Evolutionary conservation across 176 grass and related monocot species (phyloP).

Genomic region (Triticum turgidum): DNA sequence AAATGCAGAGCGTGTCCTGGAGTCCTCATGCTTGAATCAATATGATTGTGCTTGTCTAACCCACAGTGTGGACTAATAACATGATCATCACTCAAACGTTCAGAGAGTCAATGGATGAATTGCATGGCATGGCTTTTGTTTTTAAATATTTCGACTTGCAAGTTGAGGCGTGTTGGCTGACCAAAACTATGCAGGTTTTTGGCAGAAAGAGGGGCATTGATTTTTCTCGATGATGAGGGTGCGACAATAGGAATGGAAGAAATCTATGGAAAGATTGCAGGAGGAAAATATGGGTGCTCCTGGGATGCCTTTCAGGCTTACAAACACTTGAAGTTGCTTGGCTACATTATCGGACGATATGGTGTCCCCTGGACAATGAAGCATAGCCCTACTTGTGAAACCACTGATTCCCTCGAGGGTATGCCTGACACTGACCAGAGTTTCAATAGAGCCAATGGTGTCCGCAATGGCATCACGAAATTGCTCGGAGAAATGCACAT

Average conservation of each 20-base stretch:
- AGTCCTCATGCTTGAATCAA: background rate
- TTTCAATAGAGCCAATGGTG: background rate
- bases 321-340: slow-evolving; percentile 85
- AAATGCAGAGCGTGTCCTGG: background rate
- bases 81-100: background rate
- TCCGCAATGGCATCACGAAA: slow-evolving; percentile 36
- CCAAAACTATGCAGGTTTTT: slow-evolving; percentile 60
- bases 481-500: slow-evolving; percentile 55
- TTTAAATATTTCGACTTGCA: background rate
- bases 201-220: slow-evolving; percentile 72
- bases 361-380: slow-evolving; percentile 66
- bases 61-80: background rate
- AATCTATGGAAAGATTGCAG: slow-evolving; percentile 57
- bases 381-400: slow-evolving; percentile 15
- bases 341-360: slow-evolving; percentile 75
- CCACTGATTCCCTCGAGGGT: background rate
- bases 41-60: background rate
- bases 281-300: slow-evolving; percentile 44
- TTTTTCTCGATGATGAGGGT: slow-evolving; percentile 49
- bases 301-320: slow-evolving; percentile 72
- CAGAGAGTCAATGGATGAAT: background rate
- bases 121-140: background rate
- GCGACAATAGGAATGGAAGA: slow-evolving; percentile 33
- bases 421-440: background rate
- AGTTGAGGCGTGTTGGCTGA: background rate